Conservation (phyloP, 1,284 basidiomycete species). For the Fistulina hepatica region DNA sequence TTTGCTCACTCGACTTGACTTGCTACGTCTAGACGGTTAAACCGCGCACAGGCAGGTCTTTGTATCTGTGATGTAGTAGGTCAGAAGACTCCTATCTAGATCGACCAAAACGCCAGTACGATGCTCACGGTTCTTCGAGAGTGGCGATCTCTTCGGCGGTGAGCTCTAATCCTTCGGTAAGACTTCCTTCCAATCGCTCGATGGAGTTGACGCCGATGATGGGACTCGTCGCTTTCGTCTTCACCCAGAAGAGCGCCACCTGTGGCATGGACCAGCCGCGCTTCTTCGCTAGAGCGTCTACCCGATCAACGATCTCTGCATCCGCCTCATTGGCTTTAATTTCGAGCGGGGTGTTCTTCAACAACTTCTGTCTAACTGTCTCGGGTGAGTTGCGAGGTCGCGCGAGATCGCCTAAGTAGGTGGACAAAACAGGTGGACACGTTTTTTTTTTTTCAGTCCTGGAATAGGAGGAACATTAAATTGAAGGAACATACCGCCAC, state of each 20-base stretch:
- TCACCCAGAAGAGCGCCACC: conserved; percentile 27
- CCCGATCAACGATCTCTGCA: conserved; percentile 19
- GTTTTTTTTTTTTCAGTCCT: too few species aligned
- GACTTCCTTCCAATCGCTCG: not conserved
- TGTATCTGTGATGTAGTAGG: too few species aligned
- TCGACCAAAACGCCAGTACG: too few species aligned
- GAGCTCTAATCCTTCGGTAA: not conserved
- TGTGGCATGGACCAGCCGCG: conserved; percentile 28
- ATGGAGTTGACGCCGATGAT: not conserved
- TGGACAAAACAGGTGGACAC: too few species aligned
- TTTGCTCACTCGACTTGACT: too few species aligned
- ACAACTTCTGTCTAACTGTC: conserved; percentile 8
- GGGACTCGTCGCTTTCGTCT: conserved; percentile 15
- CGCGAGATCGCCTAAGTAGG: too few species aligned
- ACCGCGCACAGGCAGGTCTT: too few species aligned
- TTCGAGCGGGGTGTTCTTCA: conserved; percentile 3
- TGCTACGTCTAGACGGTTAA: too few species aligned
- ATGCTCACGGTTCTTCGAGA: not conserved
- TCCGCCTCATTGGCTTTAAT: conserved; percentile 4
- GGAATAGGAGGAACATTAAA: too few species aligned
- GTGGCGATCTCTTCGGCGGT: not conserved
- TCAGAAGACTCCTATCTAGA: too few species aligned
- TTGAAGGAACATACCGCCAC: conserved; percentile 25
- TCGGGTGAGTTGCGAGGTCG: conserved; percentile 20
- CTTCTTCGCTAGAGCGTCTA: conserved; percentile 28